Base-by-base conservation (phyloP, 23 red algal genomes). In the Gracilaria caudata region DNA sequence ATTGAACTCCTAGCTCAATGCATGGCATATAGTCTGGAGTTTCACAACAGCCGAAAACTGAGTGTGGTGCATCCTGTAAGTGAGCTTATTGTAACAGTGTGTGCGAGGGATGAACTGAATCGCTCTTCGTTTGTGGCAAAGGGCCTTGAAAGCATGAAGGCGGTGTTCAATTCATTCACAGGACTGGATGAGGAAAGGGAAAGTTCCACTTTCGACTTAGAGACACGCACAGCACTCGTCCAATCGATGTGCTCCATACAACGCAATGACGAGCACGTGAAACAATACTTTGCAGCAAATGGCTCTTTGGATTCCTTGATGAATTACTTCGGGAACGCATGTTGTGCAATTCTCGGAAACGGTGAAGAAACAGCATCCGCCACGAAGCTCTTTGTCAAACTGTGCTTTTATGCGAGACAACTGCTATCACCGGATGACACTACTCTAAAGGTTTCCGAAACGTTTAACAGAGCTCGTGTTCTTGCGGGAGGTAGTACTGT, bases 391-490 rank as follows among this genome's bases (percentile, higher is more conserved):
- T 76, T 86, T 40, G 19, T 61, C 3, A 40, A 58, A 6, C 36
- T 56, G 2, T 86, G 43, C 21, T 24, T 76, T 33, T 72, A 34
- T 33, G 36, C 53, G 44, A 72, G 86, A 66, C 86, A 78, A 21
- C 46, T 63, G 8, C n/a, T 89, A 17, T 53, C 73, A 39, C 47
- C 73, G 47, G 86, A 89, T 56, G 86, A 89, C n/a, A 4, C 53
- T 0, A 63, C 55, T 45, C 59, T 64, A 16, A 66, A 61, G 10
- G 86, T 71, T 64, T 24, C 73, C 19, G 86, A 89, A 72, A 79
- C 73, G 10, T 89, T 89, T 66, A 45, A 45, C n/a, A 47, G 86
- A 25, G 86, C 86, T 51, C 71, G 86, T 33, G 25, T 80, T 20
- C 51, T 89, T 32, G 60, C 73, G 21, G 86, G 86, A n/a, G 74